Evolutionary conservation across 169 alveolate species (phyloP), one percentile per base, ranked within the genome.

Genomic region (Eimeria sp.): DNA sequence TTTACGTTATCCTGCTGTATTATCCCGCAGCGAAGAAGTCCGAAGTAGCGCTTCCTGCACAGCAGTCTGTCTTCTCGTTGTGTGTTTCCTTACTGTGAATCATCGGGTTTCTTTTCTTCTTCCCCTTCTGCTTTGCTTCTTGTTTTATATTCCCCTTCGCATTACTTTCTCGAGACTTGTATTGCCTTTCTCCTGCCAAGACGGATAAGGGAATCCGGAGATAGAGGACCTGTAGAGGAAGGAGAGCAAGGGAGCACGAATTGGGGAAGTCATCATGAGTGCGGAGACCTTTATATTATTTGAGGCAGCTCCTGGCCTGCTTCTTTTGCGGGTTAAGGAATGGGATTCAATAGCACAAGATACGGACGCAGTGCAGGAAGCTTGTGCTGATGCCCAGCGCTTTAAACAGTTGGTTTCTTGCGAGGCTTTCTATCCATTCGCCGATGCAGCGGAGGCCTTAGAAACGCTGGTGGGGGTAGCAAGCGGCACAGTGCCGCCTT

Each of bases 271-370:
- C 14, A 9, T 73, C 54, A 75, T 93, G 96, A 45, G 89, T 43
- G 51, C 65, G 20, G 94, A 92, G 70, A 58, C 54, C 10, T 95
- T 94, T n/a, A 78, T 95, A n/a, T 96, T 96, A 70, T 87, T 83
- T 43, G 97, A 96, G 83, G 89, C 94, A 11, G 97, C 97, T 34
- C 86, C 97, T 2, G 97, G 97, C 43, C 97, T 72, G 78, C 97
- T 94, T 95, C 97, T 84, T 67, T 93, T 73, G 89, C 96, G 72
- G 97, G 98, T 88, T 95, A 97, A 94, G 96, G 97, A 16, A 96
- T 97, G 97, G 98, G 97, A 96, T 72, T 54, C 70, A 58, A 61
- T 96, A 3, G 97, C 93, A 1, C 96, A 96, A 43, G 92, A 84
- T 63, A 43, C 95, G 5, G 93, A 58, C 47, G 95, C 92, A 0